Conservation (phyloP, 2,329 filamentous ascomycete species). For the Exophiala lecanii-corni region DNA sequence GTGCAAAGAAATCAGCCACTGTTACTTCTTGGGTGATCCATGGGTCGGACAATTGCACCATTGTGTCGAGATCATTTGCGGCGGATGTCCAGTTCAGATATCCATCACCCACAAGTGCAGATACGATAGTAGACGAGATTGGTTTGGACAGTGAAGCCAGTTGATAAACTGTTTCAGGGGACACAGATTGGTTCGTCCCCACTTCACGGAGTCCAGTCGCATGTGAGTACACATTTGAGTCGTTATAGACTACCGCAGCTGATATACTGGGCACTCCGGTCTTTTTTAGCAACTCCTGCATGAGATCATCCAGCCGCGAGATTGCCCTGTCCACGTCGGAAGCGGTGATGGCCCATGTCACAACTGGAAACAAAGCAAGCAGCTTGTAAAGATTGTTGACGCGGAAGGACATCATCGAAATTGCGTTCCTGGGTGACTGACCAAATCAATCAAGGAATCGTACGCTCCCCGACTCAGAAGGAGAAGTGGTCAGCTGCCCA, state of each 20-base stretch:
- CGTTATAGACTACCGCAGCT: slow-evolving; percentile 7
- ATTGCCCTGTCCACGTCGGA: slow-evolving; percentile 1
- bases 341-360: slow-evolving; percentile 1
- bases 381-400: too few species aligned
- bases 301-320: slow-evolving; percentile 1
- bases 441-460: too few species aligned
- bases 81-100: slow-evolving; percentile 2
- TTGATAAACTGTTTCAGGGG: slow-evolving; percentile 5
- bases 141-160: slow-evolving; percentile 7
- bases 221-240: slow-evolving; percentile 2
- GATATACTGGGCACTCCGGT: slow-evolving; percentile 4
- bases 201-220: slow-evolving; percentile 3
- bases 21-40: slow-evolving; percentile 8
- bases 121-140: slow-evolving; percentile 4
- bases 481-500: too few species aligned
- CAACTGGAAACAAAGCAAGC: too few species aligned
- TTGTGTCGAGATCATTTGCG: slow-evolving; percentile 2
- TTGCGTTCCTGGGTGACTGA: too few species aligned
- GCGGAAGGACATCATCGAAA: too few species aligned
- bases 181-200: slow-evolving; percentile 5
- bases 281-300: slow-evolving; percentile 1
- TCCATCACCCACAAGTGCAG: slow-evolving; percentile 1
- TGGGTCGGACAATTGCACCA: slow-evolving; percentile 4
- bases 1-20: slow-evolving; percentile 4
- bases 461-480: too few species aligned